Evolutionary conservation across 441 rosid species (phyloP), one percentile per base, ranked within the genome.

Genomic region (Lepidium campestre): DNA sequence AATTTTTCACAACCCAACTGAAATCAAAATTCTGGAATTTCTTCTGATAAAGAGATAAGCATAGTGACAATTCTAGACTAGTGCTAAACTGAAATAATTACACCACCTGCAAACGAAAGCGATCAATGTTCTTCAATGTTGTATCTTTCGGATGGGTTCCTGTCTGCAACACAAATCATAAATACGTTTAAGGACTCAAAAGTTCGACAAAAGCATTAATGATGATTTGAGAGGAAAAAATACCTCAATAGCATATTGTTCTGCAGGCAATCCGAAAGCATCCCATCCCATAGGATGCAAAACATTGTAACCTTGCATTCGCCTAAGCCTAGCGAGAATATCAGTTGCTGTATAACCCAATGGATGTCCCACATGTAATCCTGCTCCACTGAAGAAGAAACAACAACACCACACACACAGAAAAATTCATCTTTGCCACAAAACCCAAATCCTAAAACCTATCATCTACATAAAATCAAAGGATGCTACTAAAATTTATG

Each of bases 281-380:
- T 94, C 99, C 96, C 97, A 93, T 46, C 96, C 99, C 96, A 87
- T 91, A 0, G 96, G 99, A 57, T 91, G 99, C 82, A 91, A 72
- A 59, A 93, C 97, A 80, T 89, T 93, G 83, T 78, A 89, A 59
- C 93, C 96, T 74, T 93, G 95, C 99, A 93, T 93, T 0, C 97
- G 85, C 72, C 78, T 91, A 63, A 86, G 74, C 83, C 96, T 85
- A 2, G 97, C 96, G 23, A 93, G 78, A 64, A 93, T 87, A 62
- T 93, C 99, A 6, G 97, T 93, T 47, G 99, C 97, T 37, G 99
- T 93, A 22, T 93, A 91, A 44, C 99, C 99, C 71, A 93, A 58
- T 29, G 97, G 99, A 81, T 93, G 99, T 4, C 99, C 99, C 56
- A 93, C 97, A 74, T 93, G 99, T 61, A 93, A 83, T 60, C 99